phyloP scores from a whole-genome alignment of 2,329 filamentous ascomycete genomes.

The Nectriaceae sp. region DNA sequence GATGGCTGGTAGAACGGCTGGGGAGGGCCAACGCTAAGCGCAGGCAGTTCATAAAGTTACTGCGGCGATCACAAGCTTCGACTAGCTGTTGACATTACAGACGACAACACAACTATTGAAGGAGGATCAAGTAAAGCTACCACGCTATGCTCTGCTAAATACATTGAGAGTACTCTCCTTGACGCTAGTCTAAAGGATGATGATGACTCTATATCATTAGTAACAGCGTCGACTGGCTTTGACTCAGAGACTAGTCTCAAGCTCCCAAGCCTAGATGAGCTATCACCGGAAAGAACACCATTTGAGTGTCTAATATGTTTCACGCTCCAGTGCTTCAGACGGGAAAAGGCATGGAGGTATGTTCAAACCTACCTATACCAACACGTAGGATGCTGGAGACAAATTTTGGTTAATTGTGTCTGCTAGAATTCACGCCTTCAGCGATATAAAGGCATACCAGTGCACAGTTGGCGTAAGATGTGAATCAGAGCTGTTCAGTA shows the following conservation, averaged over 20 bases:
- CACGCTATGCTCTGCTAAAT: background rate
- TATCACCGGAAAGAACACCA: conserved; percentile 1
- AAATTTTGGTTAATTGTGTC: background rate
- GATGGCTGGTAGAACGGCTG: conserved; percentile 1
- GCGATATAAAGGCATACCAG: conserved; percentile 8
- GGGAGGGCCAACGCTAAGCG: conserved; percentile 13
- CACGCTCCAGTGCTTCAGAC: conserved; percentile 9
- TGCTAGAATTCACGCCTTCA: conserved; percentile 6
- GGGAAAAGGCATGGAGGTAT: conserved; percentile 13
- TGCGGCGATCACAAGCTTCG: conserved; percentile 8
- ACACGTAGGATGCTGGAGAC: background rate
- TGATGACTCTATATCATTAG: conserved; percentile 1
- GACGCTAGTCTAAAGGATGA: conserved; percentile 5
- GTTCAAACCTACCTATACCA: background rate
- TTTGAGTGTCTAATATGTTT: conserved; percentile 20
- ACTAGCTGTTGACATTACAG: background rate
- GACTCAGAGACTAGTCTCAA: background rate
- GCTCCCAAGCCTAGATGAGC: conserved; percentile 2
- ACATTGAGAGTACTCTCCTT: background rate
- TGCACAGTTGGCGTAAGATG: conserved; percentile 4
- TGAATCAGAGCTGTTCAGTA: background rate
- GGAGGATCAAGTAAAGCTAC: background rate
- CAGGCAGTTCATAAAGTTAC: conserved; percentile 11
- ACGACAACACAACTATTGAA: background rate
- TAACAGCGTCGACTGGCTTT: conserved; percentile 1